Conservation (phyloP, 495 filamentous ascomycete species). For the Oidiodendron maius region DNA sequence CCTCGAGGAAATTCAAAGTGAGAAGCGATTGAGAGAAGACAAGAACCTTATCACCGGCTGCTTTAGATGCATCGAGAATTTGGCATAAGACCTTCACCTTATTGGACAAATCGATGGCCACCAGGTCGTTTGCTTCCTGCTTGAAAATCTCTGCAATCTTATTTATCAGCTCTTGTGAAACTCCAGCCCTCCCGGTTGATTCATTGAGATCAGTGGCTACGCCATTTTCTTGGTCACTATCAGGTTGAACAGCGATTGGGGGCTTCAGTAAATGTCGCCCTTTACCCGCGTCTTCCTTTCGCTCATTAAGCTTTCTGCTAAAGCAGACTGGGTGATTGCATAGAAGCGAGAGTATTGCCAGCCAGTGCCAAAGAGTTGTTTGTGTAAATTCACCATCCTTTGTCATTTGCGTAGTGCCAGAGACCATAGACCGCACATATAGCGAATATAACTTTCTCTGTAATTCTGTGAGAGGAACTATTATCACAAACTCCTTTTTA, state of each 20-base stretch:
- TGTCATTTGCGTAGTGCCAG: constrained; percentile 12
- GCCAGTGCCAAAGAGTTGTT: constrained; percentile 41
- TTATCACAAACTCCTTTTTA: constrained; percentile 80
- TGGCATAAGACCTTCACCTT: constrained; percentile 59
- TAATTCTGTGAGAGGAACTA: constrained; percentile 58
- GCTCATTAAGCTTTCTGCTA: constrained; percentile 41
- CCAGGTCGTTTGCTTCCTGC: constrained; percentile 15
- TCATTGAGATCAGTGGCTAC: constrained; percentile 26
- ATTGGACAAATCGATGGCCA: constrained; percentile 43
- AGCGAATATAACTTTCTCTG: constrained; percentile 59
- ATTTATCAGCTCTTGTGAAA: constrained; percentile 16
- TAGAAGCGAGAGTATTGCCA: constrained; percentile 53
- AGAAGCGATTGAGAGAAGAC: constrained; percentile 72
- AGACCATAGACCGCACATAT: constrained; percentile 41
- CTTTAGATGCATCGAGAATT: constrained; percentile 59
- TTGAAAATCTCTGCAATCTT: constrained; percentile 12
- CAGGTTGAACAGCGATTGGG: neutral
- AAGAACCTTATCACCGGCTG: constrained; percentile 63
- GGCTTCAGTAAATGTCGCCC: neutral
- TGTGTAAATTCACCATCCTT: constrained; percentile 26
- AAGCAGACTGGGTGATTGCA: constrained; percentile 74
- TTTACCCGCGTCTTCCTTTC: constrained; percentile 23
- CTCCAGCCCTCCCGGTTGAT: constrained; percentile 26
- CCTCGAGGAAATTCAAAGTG: constrained; percentile 64
- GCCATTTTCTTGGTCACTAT: constrained; percentile 25